Evolutionary conservation across 2,329 filamentous ascomycete genomes (phyloP), one percentile per base, ranked within the genome.

Genomic region (Domatiomyces globalis): DNA sequence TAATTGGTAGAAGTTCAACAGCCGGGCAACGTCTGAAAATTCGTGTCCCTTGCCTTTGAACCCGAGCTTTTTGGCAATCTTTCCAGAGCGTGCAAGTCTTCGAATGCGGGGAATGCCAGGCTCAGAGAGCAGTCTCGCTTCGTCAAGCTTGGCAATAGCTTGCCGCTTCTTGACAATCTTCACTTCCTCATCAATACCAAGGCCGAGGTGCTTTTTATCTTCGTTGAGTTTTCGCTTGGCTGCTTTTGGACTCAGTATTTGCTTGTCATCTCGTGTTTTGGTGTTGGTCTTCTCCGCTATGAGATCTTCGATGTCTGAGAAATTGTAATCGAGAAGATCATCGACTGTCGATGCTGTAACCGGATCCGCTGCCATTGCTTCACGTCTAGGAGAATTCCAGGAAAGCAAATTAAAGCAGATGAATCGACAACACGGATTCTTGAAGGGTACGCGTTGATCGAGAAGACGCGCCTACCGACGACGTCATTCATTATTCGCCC

Each of bases 41-140:
- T 98, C 92, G 65, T 96, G 87, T 0, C 89, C 90, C 67, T 94
- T 96, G 48, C 92, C 92, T 65, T 90, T 94, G 60, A 95, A 80
- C 19, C 53, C 48, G 42, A 61, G 43, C 33, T 54, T 58, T 39
- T 55, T 54, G 18, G 56, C 50, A 17, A 58, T 48, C 17, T 57
- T 54, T 4, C 53, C 53, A 2, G 56, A 58, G 22, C 58, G 52
- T 15, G 54, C 50, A 17, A 59, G 51, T 17, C 49, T 79, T 43
- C 85, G 81, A 49, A 98, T 71, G 61, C 84, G 87, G 1, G 87
- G 87, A 54, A 98, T 88, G 1, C 92, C 92, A 46, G 80, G 77
- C 18, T 83, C 77, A 2, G 87, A 92, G 1, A 96, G 74, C n/a
- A 96, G 71, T 58, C 87, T 88, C 8, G 78, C 71, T 61, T 95